A percentile compares a stretch with the other conserved stretches of the same genome.
These are phyloP conservation scores for Vaccinium darrowii DNA, from an alignment of 148 eudicot species.

Conservation along the genomic window DNA sequence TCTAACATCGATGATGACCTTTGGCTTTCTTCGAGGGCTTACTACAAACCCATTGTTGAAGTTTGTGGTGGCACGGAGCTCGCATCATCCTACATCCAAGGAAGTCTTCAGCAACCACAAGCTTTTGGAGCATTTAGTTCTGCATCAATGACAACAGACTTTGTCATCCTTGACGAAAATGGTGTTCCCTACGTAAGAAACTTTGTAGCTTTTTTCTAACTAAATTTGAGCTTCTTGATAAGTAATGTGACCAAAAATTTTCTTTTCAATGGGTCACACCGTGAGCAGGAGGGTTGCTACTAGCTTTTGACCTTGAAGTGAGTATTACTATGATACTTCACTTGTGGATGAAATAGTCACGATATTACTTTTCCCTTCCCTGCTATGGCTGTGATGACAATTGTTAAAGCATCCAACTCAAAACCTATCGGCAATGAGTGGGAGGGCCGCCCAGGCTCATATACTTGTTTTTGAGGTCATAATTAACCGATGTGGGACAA, in stretches of 20 bases:
- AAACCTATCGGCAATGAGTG: too few species aligned
- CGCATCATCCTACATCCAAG: conserved; percentile 66
- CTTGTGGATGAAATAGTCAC: neutral
- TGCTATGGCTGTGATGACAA: neutral
- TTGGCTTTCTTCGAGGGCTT: conserved; percentile 91
- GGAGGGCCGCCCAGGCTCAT: too few species aligned
- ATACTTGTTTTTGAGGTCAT: too few species aligned
- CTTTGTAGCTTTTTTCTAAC: conserved; percentile 1
- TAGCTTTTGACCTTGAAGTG: neutral
- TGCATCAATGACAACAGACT: conserved; percentile 62
- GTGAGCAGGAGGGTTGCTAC: neutral
- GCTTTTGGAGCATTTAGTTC: conserved; percentile 90
- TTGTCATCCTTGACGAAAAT: conserved; percentile 73
- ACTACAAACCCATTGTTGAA: conserved; percentile 78
- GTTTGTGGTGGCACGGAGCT: conserved; percentile 97
- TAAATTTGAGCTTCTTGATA: neutral
- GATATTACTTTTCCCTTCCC: neutral
- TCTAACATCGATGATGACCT: conserved; percentile 93
- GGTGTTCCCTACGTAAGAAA: conserved; percentile 75
- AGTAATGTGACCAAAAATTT: neutral
- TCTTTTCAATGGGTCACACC: conserved; percentile 1
- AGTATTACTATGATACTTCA: neutral
- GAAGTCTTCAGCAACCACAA: conserved; percentile 81
- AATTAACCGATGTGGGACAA: too few species aligned
- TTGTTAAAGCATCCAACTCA: too few species aligned